A percentile compares a stretch with the other conserved stretches of the same genome.
Conservation (phyloP, 75 land plant species). For the Sequoia sempervirens region DNA sequence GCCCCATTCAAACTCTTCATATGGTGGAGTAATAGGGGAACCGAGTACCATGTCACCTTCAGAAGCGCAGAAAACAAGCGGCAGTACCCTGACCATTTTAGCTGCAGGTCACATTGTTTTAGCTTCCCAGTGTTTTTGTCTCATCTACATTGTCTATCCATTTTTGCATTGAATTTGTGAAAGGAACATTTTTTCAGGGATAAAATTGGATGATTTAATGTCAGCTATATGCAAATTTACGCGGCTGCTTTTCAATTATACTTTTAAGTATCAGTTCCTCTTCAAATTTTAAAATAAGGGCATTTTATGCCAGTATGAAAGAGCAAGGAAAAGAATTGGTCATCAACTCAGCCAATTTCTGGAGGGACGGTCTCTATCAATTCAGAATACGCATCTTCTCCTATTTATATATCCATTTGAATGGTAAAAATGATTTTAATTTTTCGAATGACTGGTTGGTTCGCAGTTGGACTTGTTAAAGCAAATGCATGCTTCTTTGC, state of each 20-base stretch:
- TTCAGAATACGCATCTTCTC: not conserved
- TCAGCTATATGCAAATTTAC: not conserved
- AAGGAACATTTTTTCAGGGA: not conserved
- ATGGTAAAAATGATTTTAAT: slow-evolving; percentile 1
- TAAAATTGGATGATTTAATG: not conserved
- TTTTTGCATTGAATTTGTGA: not conserved
- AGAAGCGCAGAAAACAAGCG: not conserved
- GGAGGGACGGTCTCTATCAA: not conserved
- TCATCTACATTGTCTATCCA: not conserved
- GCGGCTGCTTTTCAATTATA: not conserved
- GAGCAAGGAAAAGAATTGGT: not conserved
- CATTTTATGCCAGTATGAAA: not conserved
- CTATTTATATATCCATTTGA: not conserved
- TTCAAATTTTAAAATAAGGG: not conserved
- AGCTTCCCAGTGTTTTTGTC: not conserved
- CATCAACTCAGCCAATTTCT: not conserved
- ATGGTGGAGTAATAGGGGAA: not conserved
- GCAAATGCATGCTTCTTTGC: not conserved
- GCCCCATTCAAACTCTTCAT: not conserved
- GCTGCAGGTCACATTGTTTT: not conserved
- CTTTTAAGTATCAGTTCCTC: not conserved
- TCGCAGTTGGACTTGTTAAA: not conserved
- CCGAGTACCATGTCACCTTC: not conserved
- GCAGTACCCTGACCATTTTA: not conserved
- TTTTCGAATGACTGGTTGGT: not conserved